A percentile compares a stretch with the other conserved stretches of the same genome.
These are phyloP conservation scores for Pseudozyma sp. DNA, from an alignment of 1,284 basidiomycete genomes.

Conservation along the genomic window DNA sequence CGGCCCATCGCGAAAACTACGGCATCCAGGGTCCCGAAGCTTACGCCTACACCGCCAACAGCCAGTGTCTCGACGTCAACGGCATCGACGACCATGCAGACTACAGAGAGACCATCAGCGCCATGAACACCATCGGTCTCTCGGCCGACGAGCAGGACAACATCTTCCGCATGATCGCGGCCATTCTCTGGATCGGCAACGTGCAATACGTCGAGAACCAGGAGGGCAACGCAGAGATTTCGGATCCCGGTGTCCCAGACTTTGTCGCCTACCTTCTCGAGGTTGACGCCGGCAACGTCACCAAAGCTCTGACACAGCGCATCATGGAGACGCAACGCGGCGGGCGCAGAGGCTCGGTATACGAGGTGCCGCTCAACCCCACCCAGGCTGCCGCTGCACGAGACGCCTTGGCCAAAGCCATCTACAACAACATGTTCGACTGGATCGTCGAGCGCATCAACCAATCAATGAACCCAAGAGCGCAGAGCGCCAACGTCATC, in stretches of 20 bases:
- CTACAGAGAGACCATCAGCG: constrained; percentile 88
- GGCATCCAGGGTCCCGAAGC: constrained; percentile 97
- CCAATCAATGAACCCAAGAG: constrained; percentile 89
- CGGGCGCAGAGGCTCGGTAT: constrained; percentile 90
- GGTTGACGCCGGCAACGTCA: constrained; percentile 80
- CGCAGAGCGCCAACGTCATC: constrained; percentile 80
- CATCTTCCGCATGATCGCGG: constrained; percentile 92
- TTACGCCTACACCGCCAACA: constrained; percentile 91
- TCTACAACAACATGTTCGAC: constrained; percentile 99
- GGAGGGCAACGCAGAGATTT: constrained; percentile 85
- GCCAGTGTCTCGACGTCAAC: constrained; percentile 89
- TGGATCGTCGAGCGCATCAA: constrained; percentile 99
- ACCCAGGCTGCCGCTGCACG: constrained; percentile 88
- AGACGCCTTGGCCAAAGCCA: constrained; percentile 93
- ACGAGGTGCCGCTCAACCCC: constrained; percentile 95
- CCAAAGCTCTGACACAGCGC: constrained; percentile 86
- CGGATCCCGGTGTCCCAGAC: constrained; percentile 89
- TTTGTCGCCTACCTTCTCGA: constrained; percentile 96
- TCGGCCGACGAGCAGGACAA: constrained; percentile 85
- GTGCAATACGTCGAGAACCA: constrained; percentile 80
- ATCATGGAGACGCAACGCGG: constrained; percentile 85
- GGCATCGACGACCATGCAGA: constrained; percentile 91
- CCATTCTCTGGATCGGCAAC: constrained; percentile 96
- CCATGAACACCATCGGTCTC: constrained; percentile 93
- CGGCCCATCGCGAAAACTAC: constrained; percentile 89